Evolutionary conservation across 345 rosid species (phyloP), one percentile per base, ranked within the genome.

Genomic region (Turnera subulata): DNA sequence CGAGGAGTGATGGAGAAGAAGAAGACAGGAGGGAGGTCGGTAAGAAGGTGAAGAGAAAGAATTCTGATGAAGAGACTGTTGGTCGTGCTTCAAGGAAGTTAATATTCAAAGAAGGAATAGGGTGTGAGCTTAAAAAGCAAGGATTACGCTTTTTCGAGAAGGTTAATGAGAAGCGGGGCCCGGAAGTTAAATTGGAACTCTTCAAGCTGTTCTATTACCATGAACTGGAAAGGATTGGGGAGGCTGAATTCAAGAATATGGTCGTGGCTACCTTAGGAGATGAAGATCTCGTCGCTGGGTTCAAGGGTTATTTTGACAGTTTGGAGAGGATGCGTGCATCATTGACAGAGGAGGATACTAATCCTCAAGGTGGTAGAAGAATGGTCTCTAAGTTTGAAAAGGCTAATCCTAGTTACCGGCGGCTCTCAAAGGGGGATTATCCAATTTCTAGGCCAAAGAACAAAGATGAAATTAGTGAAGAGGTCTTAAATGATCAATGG

Each of bases 401-500:
- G 26, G 19, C 55, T 21, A 45, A 58, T 38, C 67, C 58, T 16
- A 69, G 63, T 44, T 69, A 69, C 15, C 25, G 58, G 33, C 40
- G 33, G 24, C 50, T 69, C 13, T 44, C 45, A 0, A n/a, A n/a
- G n/a, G 21, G 57, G 42, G 22, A 38, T 1, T 57, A 44, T 37
- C 25, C 6, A 15, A 17, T 11, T 20, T 48, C 68, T 13, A 15
- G 19, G 13, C 20, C 45, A n/a, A 55, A 50, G 38, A 5, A 26
- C 0, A 17, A 29, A 20, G 43, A 39, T 1, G 26, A 19, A 23
- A 15, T 54, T 24, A 44, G 19, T 24, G 48, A 11, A 20, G 17
- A 68, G 37, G 73, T 62, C 33, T 39, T 69, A 68, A 69, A 69
- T 46, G 59, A 69, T 45, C 44, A 6, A 2, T 20, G 50, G 2